Evolutionary conservation across 1,284 basidiomycete species (phyloP), one percentile per base, ranked within the genome.

Genomic region (Cutaneotrichosporon sp.): DNA sequence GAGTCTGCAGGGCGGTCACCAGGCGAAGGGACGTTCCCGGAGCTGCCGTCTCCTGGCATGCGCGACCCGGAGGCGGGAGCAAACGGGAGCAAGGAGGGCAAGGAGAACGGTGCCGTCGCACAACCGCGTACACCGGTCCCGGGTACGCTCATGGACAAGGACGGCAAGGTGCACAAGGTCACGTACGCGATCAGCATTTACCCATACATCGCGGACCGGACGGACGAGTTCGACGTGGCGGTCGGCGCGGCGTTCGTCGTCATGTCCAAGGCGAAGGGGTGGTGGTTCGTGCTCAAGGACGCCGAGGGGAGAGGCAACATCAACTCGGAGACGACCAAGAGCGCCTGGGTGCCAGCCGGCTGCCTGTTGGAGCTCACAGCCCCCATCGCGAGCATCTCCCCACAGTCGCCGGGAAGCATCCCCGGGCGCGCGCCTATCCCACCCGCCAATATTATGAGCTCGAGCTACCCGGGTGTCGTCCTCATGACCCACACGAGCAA

Each of bases 231-330:
- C 77, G 93, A 98, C 75, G 95, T 99, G 3, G 87, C 90, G 49
- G 93, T 98, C 34, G 89, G 89, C 36, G 90, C 94, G 73, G 92
- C 91, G 0, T 98, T 97, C 78, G 87, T 97, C 68, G 95, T 98
- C 72, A 82, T 97, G 58, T 92, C 91, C 62, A 89, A 95, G 66
- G 89, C 93, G 16, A 89, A 95, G 65, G 97, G 97, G 0, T 99
- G 97, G 97, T 99, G 95, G 93, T 91, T 97, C 36, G 95, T 99
- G 3, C 94, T 98, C 75, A 87, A 91, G 34, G 97, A 99, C 77
- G 89, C 90, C 24, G 87, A 87, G 50, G 94, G 93, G 2, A 85
- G 87, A 6, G 94, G 94, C 14, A 81, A 88, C 54, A 86, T 93
- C 47, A 87, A 90, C 60, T 84, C 87, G 24, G 90, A 92, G 68